Base-by-base conservation (phyloP, 352 stramenopile species). In the Peronospora farinosa region DNA sequence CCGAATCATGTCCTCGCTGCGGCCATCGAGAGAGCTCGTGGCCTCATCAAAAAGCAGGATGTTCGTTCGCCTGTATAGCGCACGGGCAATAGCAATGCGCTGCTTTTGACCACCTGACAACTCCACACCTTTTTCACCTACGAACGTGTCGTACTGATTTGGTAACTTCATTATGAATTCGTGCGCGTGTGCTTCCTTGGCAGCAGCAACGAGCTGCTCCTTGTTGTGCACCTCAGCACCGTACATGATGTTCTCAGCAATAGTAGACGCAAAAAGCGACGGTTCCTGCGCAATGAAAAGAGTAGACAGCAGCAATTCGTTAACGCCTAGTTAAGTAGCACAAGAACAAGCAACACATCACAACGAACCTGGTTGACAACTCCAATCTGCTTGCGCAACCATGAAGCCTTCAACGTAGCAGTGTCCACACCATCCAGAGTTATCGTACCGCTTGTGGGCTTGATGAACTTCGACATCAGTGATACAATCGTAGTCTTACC, bases 91-190 rank as follows among this genome's bases (percentile, higher is more conserved):
- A 17, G 84, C 82, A 40, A 94, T 68, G 17, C 96, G 83, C 73
- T 99, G 97, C 67, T 98, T 98, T 69, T 99, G 93, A 23, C 94
- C 94, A 40, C 95, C 96, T 13, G 77, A 97, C 0, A 99, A 73
- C 65, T 98, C 96, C 15, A 97, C 74, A 10, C 96, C 96, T 47
- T 97, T 93, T 70, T 98, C 96, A 38, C 96, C 95, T 9, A 99
- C 96, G 40, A 96, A 83, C 1, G 96, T 98, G 31, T 99, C 87
- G 72, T 96, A 98, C 57, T 96, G 76, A 40, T 98, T 74, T 1
- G 88, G 86, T 43, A 99, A 49, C 40, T 65, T 63, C 58, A 71
- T 69, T 40, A 90, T 84, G 38, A 93, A 93, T 9, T 92, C 83
- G 44, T 92, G 76, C 5, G 74, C 76, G 23, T 91, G 69, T 11